Evolutionary conservation across 1,284 basidiomycete genomes (phyloP).

Genomic region (Hemileia vastatrix): DNA sequence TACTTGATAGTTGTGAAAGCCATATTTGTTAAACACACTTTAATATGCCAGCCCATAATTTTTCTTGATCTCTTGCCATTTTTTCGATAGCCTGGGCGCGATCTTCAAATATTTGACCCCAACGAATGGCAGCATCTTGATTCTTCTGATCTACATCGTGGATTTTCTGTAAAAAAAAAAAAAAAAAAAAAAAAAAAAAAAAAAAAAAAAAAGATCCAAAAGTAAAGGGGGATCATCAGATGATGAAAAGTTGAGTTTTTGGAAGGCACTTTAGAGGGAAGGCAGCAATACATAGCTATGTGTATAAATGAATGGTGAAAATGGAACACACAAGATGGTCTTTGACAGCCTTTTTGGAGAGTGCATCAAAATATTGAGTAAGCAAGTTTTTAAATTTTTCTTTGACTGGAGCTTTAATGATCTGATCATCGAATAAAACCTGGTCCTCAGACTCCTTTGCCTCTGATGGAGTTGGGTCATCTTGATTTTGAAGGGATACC

Average conservation of each 20-base stretch:
- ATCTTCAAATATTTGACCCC: slow-evolving; percentile 98
- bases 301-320: no score
- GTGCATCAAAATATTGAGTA: slow-evolving; percentile 81
- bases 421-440: slow-evolving; percentile 54
- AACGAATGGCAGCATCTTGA: slow-evolving; percentile 96
- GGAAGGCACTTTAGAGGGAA: not conserved
- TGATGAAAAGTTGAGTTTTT: not conserved
- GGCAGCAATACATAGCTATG: no score
- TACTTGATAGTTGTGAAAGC: no score
- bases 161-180: slow-evolving; percentile 55
- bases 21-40: slow-evolving; percentile 5
- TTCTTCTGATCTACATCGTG: slow-evolving; percentile 94
- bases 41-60: slow-evolving; percentile 48
- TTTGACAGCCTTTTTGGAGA: slow-evolving; percentile 78
- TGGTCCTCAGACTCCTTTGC: slow-evolving; percentile 55
- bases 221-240: not conserved
- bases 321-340: slow-evolving; percentile 53
- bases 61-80: slow-evolving; percentile 91
- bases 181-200: not conserved
- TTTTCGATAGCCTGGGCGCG: slow-evolving; percentile 96
- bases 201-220: not conserved
- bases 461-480: slow-evolving; percentile 61
- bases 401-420: slow-evolving; percentile 71
- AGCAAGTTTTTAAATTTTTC: slow-evolving; percentile 86
- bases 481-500: slow-evolving; percentile 51